Conservation (phyloP, 345 rosid species). For the Camelina sativa region DNA sequence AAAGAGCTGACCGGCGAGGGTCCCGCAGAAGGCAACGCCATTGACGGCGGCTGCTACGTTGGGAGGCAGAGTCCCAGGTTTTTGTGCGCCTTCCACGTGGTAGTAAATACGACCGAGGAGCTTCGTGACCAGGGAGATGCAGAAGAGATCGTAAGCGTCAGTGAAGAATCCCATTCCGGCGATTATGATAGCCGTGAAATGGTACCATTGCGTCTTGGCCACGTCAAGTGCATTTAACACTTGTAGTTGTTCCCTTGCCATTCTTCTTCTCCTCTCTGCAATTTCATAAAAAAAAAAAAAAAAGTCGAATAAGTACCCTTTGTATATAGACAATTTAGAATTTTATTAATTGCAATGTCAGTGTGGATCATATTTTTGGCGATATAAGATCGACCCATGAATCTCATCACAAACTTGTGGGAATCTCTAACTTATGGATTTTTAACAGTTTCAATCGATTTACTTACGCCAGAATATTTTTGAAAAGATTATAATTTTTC, state of each 20-base stretch:
- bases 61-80: constrained; percentile 52
- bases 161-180: constrained; percentile 59
- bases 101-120: constrained; percentile 54
- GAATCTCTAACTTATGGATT: background rate
- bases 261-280: constrained; percentile 34
- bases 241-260: constrained; percentile 56
- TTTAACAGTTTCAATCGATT: no score
- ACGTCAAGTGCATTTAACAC: constrained; percentile 58
- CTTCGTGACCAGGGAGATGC: constrained; percentile 50
- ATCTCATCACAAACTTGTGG: background rate
- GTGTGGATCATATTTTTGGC: no score
- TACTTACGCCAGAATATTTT: no score
- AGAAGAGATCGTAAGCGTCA: constrained; percentile 53
- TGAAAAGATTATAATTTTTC: background rate
- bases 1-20: constrained; percentile 45
- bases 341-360: background rate
- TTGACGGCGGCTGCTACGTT: constrained; percentile 55
- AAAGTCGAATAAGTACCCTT: background rate
- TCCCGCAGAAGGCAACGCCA: constrained; percentile 55
- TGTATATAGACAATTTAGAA: background rate
- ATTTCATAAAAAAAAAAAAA: background rate
- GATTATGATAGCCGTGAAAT: constrained; percentile 46
- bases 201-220: constrained; percentile 49
- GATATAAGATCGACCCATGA: background rate
- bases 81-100: constrained; percentile 43